A percentile compares a stretch with the other conserved stretches of the same genome.
Evolutionary conservation across 2,329 filamentous ascomycete genomes (phyloP).

Genomic region (Cylindrodendrum hubeiense): DNA sequence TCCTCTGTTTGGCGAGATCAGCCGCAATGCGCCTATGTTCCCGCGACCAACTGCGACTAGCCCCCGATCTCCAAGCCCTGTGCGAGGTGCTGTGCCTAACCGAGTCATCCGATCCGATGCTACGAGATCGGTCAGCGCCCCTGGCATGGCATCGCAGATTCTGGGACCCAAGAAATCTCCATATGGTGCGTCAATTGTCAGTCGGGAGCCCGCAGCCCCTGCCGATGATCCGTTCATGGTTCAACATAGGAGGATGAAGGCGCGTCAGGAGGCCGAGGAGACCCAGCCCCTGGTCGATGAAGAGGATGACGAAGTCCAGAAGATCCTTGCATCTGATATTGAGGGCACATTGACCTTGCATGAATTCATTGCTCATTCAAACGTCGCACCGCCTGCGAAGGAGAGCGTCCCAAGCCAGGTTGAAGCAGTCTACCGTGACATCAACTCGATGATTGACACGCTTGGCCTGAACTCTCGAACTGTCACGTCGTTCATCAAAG

Average conservation of each 20-base stretch:
- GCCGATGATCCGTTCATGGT: slow-evolving; percentile 61
- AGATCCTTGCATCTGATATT: slow-evolving; percentile 70
- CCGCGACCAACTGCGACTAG: slow-evolving; percentile 67
- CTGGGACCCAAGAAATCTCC: slow-evolving; percentile 56
- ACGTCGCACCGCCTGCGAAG: slow-evolving; percentile 64
- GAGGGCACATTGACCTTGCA: slow-evolving; percentile 73
- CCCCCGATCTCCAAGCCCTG: slow-evolving; percentile 79
- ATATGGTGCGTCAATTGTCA: slow-evolving; percentile 54
- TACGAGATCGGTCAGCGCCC: slow-evolving; percentile 70
- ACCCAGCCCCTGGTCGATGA: slow-evolving; percentile 72
- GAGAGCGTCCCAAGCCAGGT: slow-evolving; percentile 73
- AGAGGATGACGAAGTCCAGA: slow-evolving; percentile 77
- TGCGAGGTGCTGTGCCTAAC: slow-evolving; percentile 69
- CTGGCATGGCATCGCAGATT: slow-evolving; percentile 69
- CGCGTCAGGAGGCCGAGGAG: slow-evolving; percentile 69
- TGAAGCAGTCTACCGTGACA: slow-evolving; percentile 79
- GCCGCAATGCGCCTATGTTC: slow-evolving; percentile 64
- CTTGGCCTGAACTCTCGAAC: slow-evolving; percentile 85
- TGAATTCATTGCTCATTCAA: slow-evolving; percentile 75
- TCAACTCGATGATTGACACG: slow-evolving; percentile 95
- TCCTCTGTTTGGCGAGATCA: slow-evolving; percentile 68
- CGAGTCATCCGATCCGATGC: slow-evolving; percentile 63
- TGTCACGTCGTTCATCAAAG: slow-evolving; percentile 74
- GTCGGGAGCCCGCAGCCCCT: slow-evolving; percentile 49
- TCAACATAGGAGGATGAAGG: slow-evolving; percentile 65